Base-by-base conservation (phyloP, 2,329 filamentous ascomycete species). In the Colletotrichum endophyticum region DNA sequence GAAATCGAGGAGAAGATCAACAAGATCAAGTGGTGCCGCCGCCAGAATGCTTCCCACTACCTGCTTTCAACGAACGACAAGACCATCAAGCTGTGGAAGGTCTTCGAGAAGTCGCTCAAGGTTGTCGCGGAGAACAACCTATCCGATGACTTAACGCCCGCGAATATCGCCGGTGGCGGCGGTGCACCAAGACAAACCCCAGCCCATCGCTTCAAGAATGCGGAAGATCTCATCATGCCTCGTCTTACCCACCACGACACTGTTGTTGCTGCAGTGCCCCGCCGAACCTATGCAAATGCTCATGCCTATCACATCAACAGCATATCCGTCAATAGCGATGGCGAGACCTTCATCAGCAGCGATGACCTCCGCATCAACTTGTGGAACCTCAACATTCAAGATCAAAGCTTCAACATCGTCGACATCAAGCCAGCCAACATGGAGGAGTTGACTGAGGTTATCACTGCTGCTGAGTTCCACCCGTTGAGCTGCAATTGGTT, bases 1-100 rank as follows among this genome's bases (percentile, higher is more conserved):
- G 97, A 99, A 87, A 99, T 99, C 84, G 97, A 99, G 91, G 97
- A 99, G 88, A 99, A 99, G 89, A 99, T 99, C 91, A 99, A 99
- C 91, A 99, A 99, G 91, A 99, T 99, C 89, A 99, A 99, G 87
- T 99, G 97, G 97, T 99, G 97, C 86, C 94, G 95, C 84, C 94
- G 97, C 87, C 96, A 99, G 87, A 99, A 99, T 90, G 95, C 96
- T 78, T 99, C 97, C 72, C 97, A 99, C 88, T 99, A 98, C 86
- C 92, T 99, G 69, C 92, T 99, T 73, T 99, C 97, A 59, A 99
- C 97, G 81, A 99, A 99, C 85, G 97, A 99, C 90, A 99, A 99
- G 90, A 99, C 97, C 57, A 99, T 99, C 91, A 99, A 99, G 89
- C 90, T 99, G 80, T 99, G 97, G 97, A 99, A 99, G 86, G 96